phyloP scores from a whole-genome alignment of 768 basidiomycete genomes.

The Epithele typhae region DNA sequence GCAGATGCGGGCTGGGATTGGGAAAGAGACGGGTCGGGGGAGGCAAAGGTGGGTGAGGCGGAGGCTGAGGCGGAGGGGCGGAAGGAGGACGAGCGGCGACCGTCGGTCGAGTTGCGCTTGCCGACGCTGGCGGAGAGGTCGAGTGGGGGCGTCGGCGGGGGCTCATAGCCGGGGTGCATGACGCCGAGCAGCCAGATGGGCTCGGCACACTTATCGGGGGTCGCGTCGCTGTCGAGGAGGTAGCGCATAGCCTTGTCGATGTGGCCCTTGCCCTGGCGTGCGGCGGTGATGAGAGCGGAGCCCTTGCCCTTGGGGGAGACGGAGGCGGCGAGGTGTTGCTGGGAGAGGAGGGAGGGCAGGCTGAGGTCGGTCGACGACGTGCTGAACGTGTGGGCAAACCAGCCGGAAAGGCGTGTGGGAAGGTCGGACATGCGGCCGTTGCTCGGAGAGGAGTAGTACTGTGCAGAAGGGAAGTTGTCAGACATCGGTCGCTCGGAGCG shows the following conservation, averaged over 20 bases:
- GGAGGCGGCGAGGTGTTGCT: conserved; percentile 33
- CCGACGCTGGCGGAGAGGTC: conserved; percentile 26
- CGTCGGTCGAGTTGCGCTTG: conserved; percentile 35
- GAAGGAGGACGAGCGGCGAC: conserved; percentile 40
- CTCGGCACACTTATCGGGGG: conserved; percentile 75
- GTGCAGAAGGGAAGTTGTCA: conserved; percentile 39
- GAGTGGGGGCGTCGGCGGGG: conserved; percentile 23
- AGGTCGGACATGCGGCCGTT: conserved; percentile 59
- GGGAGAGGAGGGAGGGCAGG: conserved; percentile 54
- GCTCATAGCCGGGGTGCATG: conserved; percentile 71
- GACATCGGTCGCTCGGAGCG: conserved; percentile 54
- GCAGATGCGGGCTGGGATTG: conserved; percentile 33
- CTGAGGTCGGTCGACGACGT: conserved; percentile 69
- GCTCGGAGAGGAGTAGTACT: conserved; percentile 44
- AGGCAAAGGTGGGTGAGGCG: conserved; percentile 25
- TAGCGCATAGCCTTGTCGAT: conserved; percentile 84
- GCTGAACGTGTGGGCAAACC: conserved; percentile 77
- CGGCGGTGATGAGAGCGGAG: conserved; percentile 58
- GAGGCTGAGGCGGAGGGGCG: conserved; percentile 40
- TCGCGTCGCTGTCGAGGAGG: conserved; percentile 86
- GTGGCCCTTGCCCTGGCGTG: conserved; percentile 70
- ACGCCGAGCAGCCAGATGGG: conserved; percentile 91
- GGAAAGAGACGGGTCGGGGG: conserved; percentile 28
- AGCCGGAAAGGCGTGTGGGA: conserved; percentile 71
- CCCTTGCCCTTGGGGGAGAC: conserved; percentile 41